Conservation (phyloP, 2,329 filamentous ascomycete genomes). For the Capronia coronata region DNA sequence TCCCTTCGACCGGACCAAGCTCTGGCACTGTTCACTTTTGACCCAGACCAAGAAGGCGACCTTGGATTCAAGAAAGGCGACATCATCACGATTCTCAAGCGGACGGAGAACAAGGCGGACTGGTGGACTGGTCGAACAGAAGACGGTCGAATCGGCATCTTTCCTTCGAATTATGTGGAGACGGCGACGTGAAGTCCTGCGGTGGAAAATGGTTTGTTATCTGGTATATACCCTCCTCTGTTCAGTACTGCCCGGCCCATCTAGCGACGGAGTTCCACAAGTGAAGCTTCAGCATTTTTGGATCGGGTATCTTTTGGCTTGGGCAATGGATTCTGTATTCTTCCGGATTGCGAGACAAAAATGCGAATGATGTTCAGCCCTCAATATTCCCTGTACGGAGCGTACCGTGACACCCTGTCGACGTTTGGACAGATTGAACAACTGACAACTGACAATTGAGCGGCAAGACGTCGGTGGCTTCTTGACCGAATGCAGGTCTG, state of each 20-base stretch:
- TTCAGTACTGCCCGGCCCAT: conserved; percentile 10
- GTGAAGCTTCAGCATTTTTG: conserved; percentile 13
- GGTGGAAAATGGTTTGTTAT: neutral
- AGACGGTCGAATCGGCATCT: conserved; percentile 70
- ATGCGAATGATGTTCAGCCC: neutral
- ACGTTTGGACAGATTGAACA: too few relatives aligned
- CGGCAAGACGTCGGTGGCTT: conserved; percentile 2
- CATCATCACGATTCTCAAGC: conserved; percentile 87
- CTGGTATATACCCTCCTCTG: conserved; percentile 14
- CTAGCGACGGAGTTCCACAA: conserved; percentile 20
- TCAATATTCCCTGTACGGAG: neutral
- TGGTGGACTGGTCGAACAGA: conserved; percentile 97
- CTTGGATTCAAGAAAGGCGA: conserved; percentile 96
- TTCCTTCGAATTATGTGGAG: conserved; percentile 50
- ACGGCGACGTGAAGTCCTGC: conserved; percentile 19
- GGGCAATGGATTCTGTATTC: neutral
- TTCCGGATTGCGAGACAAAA: neutral
- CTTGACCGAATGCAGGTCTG: neutral
- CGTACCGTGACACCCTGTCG: too few relatives aligned
- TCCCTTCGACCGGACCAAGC: conserved; percentile 63
- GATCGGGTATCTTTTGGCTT: neutral
- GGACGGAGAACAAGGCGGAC: conserved; percentile 86
- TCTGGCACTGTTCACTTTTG: conserved; percentile 86
- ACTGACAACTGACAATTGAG: neutral
- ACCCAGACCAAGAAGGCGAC: conserved; percentile 87